A percentile compares a stretch with the other conserved stretches of the same genome.
phyloP scores from a whole-genome alignment of 352 stramenopile genomes.

The Globisporangium nagaii region DNA sequence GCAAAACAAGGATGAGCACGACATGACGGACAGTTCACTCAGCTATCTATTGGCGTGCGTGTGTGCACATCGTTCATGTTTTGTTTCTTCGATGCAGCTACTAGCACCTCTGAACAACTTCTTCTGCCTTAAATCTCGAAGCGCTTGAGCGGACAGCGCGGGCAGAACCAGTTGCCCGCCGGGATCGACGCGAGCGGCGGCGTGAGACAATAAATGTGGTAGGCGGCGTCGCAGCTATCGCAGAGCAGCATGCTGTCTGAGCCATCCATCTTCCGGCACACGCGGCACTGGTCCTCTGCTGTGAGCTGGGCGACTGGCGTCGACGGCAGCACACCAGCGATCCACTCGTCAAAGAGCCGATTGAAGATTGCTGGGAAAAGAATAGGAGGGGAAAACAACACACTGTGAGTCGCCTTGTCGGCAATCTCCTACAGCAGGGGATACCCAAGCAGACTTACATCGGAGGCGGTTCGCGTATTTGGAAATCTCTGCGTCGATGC shows the following conservation, averaged over 20 bases:
- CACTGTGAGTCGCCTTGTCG: background rate
- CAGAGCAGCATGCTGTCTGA: constrained; percentile 79
- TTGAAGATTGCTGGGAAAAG: constrained; percentile 62
- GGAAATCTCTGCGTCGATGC: constrained; percentile 73
- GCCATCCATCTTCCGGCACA: constrained; percentile 55
- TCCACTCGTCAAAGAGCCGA: constrained; percentile 75
- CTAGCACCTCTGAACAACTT: background rate
- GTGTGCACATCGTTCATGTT: too few species aligned
- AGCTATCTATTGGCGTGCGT: too few species aligned
- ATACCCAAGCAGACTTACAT: constrained; percentile 39
- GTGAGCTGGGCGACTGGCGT: constrained; percentile 48
- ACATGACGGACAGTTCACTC: too few species aligned
- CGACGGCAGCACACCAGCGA: constrained; percentile 41
- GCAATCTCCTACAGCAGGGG: background rate
- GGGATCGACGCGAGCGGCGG: constrained; percentile 59
- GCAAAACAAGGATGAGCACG: too few species aligned
- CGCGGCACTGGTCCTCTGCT: constrained; percentile 65
- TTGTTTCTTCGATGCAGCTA: too few species aligned
- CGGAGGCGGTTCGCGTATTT: constrained; percentile 67
- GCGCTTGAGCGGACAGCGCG: constrained; percentile 52
- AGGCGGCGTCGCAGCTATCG: constrained; percentile 79
- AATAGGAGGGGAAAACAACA: background rate
- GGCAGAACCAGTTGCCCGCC: constrained; percentile 77
- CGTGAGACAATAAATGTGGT: constrained; percentile 78
- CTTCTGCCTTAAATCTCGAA: constrained; percentile 12